Percentiles rank a stretch among this genome's conserved stretches.
These are phyloP conservation scores for Actinomortierella ambigua DNA, from an alignment of 371 early-diverging fungal genomes.

Conservation along the genomic window DNA sequence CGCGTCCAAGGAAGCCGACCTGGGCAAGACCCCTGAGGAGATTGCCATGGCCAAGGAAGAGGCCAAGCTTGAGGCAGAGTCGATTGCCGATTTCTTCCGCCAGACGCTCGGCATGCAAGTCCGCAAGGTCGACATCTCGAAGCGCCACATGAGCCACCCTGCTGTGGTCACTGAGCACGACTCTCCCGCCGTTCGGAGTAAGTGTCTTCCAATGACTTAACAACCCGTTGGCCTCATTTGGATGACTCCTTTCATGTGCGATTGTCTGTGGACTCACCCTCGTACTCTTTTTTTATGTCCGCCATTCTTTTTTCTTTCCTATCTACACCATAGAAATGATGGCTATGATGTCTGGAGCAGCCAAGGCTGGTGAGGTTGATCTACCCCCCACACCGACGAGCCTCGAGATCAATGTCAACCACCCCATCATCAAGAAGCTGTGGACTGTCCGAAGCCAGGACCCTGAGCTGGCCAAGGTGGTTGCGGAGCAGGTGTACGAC, in stretches of 20 bases:
- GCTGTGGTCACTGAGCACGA: constrained; percentile 81
- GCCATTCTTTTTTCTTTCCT: too few relatives aligned
- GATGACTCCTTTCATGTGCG: too few relatives aligned
- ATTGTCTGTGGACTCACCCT: too few relatives aligned
- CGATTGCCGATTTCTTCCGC: constrained; percentile 72
- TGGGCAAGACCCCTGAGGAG: constrained; percentile 7
- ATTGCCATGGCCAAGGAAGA: constrained; percentile 55
- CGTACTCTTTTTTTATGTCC: too few relatives aligned
- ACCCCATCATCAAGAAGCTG: constrained; percentile 76
- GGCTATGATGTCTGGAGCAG: constrained; percentile 76
- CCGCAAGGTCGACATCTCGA: constrained; percentile 73
- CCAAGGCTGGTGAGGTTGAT: constrained; percentile 56
- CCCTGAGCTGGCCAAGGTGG: constrained; percentile 68
- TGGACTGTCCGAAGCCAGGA: constrained; percentile 60
- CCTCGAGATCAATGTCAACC: constrained; percentile 89
- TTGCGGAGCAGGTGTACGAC: constrained; percentile 72
- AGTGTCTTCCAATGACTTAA: constrained; percentile 9
- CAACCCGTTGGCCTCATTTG: too few relatives aligned
- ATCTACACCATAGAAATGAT: constrained; percentile 49
- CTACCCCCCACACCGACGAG: constrained; percentile 57
- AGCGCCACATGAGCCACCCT: constrained; percentile 72
- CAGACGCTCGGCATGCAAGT: constrained; percentile 65
- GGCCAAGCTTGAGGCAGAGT: constrained; percentile 61
- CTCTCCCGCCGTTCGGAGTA: constrained; percentile 76
- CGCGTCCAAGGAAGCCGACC: constrained; percentile 47